Evolutionary conservation across 1,139 yeast genomes (phyloP), one percentile per base, ranked within the genome.

Genomic region (Williopsis jadinii): DNA sequence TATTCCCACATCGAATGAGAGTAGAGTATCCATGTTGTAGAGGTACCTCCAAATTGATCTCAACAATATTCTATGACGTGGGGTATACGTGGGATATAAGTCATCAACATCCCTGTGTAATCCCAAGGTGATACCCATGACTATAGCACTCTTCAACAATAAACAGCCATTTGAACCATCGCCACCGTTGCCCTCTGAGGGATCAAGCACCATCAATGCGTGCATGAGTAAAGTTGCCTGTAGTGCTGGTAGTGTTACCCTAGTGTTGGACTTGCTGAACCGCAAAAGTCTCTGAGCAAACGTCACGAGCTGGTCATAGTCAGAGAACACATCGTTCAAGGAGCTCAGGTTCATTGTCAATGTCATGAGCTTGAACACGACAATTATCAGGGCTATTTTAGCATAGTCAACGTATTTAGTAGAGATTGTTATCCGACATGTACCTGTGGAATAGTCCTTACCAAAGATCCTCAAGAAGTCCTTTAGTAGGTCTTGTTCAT

Each of bases 61-160:
- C 24, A 63, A 19, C 1, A 52, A 31, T 2, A 34, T 37, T 12
- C 64, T 61, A 3, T 53, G 49, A 1, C 40, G 13, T 3, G 40
- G 13, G 13, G 52, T 49, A 27, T 55, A 53, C 9, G 39, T 44
- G 2, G 42, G 12, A 36, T 56, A 62, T 2, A 58, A 26, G 3
- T 35, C 31, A 10, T 51, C 51, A 11, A 62, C 54, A 38, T 62
- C 51, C 12, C 51, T 46, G 37, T 63, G 55, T 12, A 65, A 44
- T 1, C 67, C 67, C 42, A 64, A 40, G 0, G 52, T 37, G 5
- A 56, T 32, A 0, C 62, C 58, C 44, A 59, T 53, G 14, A 46
- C 44, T 3, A 56, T 42, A 14, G 63, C 50, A 2, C 45, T 33
- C 28, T 50, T 52, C 9, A 54, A 44, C 2, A 58, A 13, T 42